A percentile compares a stretch with the other conserved stretches of the same genome.
phyloP scores from a whole-genome alignment of 1,139 yeast genomes.

The Hyphopichia pseudoburtonii region DNA sequence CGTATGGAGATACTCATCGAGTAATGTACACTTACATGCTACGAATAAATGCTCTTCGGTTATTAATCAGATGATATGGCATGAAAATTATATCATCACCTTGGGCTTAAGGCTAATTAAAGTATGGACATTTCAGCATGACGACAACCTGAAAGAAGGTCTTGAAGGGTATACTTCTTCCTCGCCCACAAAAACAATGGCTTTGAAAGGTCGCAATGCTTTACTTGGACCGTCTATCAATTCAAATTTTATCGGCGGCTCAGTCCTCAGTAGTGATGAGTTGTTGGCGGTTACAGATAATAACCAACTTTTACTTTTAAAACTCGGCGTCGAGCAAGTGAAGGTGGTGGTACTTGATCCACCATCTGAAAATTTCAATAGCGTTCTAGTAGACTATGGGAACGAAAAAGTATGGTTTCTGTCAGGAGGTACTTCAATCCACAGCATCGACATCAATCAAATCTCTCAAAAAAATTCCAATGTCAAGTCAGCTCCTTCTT shows the following conservation, averaged over 20 bases:
- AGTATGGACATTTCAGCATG: slow-evolving; percentile 51
- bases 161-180: slow-evolving; percentile 1
- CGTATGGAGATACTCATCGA: slow-evolving; percentile 45
- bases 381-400: slow-evolving; percentile 23
- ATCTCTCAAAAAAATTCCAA: slow-evolving; percentile 13
- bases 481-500: slow-evolving; percentile 4
- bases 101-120: slow-evolving; percentile 61
- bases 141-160: slow-evolving; percentile 7
- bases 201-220: slow-evolving; percentile 58
- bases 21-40: slow-evolving; percentile 28
- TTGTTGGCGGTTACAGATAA: slow-evolving; percentile 42
- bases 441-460: slow-evolving; percentile 10
- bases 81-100: slow-evolving; percentile 47
- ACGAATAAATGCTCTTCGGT: slow-evolving; percentile 62
- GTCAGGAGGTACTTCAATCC: slow-evolving; percentile 10
- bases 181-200: slow-evolving; percentile 16
- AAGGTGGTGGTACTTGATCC: slow-evolving; percentile 18
- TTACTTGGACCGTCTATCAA: slow-evolving; percentile 50
- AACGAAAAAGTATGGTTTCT: slow-evolving; percentile 22
- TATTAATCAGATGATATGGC: slow-evolving; percentile 58
- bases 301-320: slow-evolving; percentile 39
- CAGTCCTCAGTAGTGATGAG: slow-evolving; percentile 36
- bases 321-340: slow-evolving; percentile 23
- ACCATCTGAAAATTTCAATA: slow-evolving; percentile 17
- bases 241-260: slow-evolving; percentile 44